These are phyloP conservation scores for Clausena lansium DNA, from an alignment of 345 rosid genomes.

Conservation along the genomic window DNA sequence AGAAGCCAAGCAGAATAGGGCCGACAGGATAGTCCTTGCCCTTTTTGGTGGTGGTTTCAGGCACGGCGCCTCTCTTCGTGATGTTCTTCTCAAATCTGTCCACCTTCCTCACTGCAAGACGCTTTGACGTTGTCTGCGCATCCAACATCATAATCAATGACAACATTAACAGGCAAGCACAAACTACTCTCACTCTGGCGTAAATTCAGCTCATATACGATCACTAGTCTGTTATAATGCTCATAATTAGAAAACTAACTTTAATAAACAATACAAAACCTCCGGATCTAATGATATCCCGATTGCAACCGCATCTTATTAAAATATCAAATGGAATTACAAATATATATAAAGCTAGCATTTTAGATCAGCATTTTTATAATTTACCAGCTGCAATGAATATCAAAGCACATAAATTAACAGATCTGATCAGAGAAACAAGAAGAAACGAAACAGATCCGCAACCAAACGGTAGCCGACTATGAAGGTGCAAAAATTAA, in stretches of 20 bases:
- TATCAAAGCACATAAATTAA: background rate
- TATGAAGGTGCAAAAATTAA: background rate
- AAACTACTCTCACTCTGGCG: background rate
- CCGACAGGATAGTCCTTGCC: conserved; percentile 91
- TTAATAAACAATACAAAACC: background rate
- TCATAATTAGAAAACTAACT: too few species aligned
- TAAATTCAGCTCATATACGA: background rate
- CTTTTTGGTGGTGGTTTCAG: conserved; percentile 77
- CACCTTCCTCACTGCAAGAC: conserved; percentile 81
- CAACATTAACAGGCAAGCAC: background rate
- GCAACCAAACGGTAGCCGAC: background rate
- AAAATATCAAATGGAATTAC: background rate
- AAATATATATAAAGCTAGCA: background rate
- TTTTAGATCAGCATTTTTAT: background rate
- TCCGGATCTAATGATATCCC: background rate
- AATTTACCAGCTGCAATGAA: background rate
- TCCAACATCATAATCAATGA: background rate
- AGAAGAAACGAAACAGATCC: background rate
- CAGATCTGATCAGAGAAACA: conserved; percentile 2
- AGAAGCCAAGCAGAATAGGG: conserved; percentile 92
- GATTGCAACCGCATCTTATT: background rate
- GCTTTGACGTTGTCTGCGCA: conserved; percentile 82
- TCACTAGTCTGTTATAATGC: background rate
- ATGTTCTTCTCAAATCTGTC: conserved; percentile 85
- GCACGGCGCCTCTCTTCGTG: conserved; percentile 79